These are phyloP conservation scores for Candida sp. DNA, from an alignment of 1,139 yeast species.

Conservation along the genomic window DNA sequence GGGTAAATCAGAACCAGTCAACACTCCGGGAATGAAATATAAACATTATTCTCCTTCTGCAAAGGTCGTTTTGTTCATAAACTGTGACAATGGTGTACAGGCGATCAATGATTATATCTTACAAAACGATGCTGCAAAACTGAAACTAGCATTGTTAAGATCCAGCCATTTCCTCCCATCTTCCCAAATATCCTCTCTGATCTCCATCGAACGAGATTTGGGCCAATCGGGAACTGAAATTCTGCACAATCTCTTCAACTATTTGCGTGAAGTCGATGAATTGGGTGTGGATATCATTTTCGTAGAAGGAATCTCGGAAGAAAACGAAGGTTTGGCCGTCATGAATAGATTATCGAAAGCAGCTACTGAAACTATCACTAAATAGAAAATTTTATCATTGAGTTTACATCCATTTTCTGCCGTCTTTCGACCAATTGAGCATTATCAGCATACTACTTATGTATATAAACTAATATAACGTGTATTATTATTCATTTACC, in stretches of 20 bases:
- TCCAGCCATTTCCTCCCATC: slow-evolving; percentile 31
- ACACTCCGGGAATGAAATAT: slow-evolving; percentile 98
- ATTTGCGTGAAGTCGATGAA: slow-evolving; percentile 72
- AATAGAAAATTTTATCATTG: slow-evolving; percentile 1
- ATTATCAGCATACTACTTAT: background rate
- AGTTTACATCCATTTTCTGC: too few species aligned
- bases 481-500: too few species aligned
- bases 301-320: slow-evolving; percentile 70
- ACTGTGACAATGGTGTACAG: slow-evolving; percentile 41
- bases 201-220: slow-evolving; percentile 40
- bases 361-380: slow-evolving; percentile 50
- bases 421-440: too few species aligned
- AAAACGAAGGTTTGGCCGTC: slow-evolving; percentile 84
- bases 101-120: slow-evolving; percentile 25
- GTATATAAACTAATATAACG: background rate
- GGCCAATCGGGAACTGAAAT: slow-evolving; percentile 63
- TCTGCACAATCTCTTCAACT: slow-evolving; percentile 69
- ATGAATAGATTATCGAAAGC: slow-evolving; percentile 93
- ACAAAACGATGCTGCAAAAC: slow-evolving; percentile 10
- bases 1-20: slow-evolving; percentile 64
- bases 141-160: slow-evolving; percentile 47
- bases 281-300: slow-evolving; percentile 58
- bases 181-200: slow-evolving; percentile 14
- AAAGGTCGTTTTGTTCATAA: slow-evolving; percentile 66
- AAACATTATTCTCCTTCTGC: slow-evolving; percentile 94